Percentiles rank a stretch among this genome's conserved stretches.
Evolutionary conservation across 257 asterid genomes (phyloP).

Genomic region (Solanum pinnatisectum): DNA sequence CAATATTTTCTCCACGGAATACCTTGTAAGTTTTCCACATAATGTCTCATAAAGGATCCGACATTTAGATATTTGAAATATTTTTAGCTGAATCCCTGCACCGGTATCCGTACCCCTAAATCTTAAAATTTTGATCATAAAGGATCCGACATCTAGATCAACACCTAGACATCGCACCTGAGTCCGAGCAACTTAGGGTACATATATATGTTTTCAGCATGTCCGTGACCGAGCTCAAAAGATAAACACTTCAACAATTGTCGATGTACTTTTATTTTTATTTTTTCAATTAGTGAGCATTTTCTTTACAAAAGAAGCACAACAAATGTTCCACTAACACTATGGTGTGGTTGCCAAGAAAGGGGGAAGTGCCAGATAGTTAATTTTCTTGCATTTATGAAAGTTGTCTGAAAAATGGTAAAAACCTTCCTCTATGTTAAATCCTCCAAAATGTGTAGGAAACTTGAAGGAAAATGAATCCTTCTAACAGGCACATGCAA

Average conservation of each 20-base stretch:
- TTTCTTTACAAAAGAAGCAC: neutral
- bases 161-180: neutral
- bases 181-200: neutral
- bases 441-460: neutral
- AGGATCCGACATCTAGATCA: neutral
- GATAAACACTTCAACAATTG: neutral
- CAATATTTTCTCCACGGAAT: neutral
- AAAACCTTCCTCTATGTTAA: neutral
- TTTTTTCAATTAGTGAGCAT: neutral
- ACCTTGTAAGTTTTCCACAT: neutral
- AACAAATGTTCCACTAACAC: neutral
- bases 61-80: neutral
- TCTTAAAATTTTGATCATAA: neutral
- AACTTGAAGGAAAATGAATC: neutral
- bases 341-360: neutral
- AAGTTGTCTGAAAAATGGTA: neutral
- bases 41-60: neutral
- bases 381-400: neutral
- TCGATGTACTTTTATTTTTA: neutral
- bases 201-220: neutral
- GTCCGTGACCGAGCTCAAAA: neutral
- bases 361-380: neutral
- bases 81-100: neutral
- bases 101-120: neutral
- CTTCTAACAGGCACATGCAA: neutral